Evolutionary conservation across 352 stramenopile species (phyloP).

Genomic region (Globisporangium splendens): DNA sequence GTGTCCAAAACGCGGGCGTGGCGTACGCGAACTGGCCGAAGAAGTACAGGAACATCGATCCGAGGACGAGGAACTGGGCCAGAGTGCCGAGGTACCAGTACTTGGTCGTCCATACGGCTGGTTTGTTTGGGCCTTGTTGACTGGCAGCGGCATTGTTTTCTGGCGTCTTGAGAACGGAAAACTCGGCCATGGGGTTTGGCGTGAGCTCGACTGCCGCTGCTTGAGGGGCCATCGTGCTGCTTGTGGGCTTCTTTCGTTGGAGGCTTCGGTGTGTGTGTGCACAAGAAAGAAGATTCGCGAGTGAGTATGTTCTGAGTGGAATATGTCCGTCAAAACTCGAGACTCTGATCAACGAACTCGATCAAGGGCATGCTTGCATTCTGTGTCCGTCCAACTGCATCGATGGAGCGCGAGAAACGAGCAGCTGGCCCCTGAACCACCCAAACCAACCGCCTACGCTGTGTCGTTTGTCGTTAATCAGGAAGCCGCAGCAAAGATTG

Average conservation of each 20-base stretch:
- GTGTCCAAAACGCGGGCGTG: conserved; percentile 3
- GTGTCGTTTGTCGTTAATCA: background rate
- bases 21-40: conserved; percentile 6
- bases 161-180: conserved; percentile 5
- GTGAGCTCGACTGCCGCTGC: conserved; percentile 1
- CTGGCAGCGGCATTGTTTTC: background rate
- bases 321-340: background rate
- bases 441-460: background rate
- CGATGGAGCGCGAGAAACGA: background rate
- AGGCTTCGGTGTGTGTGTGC: background rate
- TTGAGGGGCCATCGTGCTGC: conserved; percentile 1
- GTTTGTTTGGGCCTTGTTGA: too few species aligned
- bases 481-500: background rate
- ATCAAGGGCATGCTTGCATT: background rate
- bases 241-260: background rate
- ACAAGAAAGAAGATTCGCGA: conserved; percentile 1
- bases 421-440: background rate
- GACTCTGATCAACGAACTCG: too few species aligned
- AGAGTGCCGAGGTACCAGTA: conserved; percentile 14
- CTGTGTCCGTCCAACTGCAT: background rate
- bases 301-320: background rate
- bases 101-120: conserved; percentile 5
- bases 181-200: conserved; percentile 1
- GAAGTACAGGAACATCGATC: conserved; percentile 4
- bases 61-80: conserved; percentile 6